These are phyloP conservation scores for Chromera velia DNA, from an alignment of 73 alveolate genomes.

Conservation along the genomic window DNA sequence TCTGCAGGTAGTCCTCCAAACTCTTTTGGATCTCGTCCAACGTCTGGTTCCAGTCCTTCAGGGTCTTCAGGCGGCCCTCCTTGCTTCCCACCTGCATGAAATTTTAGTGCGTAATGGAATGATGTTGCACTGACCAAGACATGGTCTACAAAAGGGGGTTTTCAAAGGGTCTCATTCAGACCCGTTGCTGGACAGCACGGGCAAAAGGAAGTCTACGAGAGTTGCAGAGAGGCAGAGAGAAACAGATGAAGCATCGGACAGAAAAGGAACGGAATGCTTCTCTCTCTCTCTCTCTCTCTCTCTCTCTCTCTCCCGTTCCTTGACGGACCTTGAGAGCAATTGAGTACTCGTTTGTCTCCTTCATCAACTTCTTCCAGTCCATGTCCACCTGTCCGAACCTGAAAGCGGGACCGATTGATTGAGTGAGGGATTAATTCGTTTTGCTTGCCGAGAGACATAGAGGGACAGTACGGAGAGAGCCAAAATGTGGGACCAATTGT, in stretches of 20 bases:
- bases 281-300: too few species aligned
- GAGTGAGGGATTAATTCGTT: not conserved
- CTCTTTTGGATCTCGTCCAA: constrained; percentile 87
- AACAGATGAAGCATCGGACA: not conserved
- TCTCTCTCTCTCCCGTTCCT: too few species aligned
- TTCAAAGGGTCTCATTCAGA: too few species aligned
- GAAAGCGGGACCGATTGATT: constrained; percentile 7
- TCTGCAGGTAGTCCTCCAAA: constrained; percentile 69
- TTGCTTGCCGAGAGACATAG: too few species aligned
- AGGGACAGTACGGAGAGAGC: too few species aligned
- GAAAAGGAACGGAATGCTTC: not conserved
- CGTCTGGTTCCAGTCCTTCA: constrained; percentile 59
- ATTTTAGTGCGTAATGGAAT: too few species aligned
- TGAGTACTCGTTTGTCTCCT: constrained; percentile 48
- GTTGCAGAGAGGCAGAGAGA: not conserved
- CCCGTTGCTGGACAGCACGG: too few species aligned
- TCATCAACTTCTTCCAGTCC: constrained; percentile 64
- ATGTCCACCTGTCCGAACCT: constrained; percentile 46
- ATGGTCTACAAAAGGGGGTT: too few species aligned
- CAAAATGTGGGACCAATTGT: too few species aligned
- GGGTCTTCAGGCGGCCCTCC: constrained; percentile 42
- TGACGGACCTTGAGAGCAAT: constrained; percentile 21
- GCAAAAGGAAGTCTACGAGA: not conserved
- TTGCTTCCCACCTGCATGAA: constrained; percentile 25
- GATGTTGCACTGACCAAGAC: too few species aligned